These are phyloP conservation scores for Wickerhamiella siamensis DNA, from an alignment of 805 yeast genomes.

Conservation along the genomic window DNA sequence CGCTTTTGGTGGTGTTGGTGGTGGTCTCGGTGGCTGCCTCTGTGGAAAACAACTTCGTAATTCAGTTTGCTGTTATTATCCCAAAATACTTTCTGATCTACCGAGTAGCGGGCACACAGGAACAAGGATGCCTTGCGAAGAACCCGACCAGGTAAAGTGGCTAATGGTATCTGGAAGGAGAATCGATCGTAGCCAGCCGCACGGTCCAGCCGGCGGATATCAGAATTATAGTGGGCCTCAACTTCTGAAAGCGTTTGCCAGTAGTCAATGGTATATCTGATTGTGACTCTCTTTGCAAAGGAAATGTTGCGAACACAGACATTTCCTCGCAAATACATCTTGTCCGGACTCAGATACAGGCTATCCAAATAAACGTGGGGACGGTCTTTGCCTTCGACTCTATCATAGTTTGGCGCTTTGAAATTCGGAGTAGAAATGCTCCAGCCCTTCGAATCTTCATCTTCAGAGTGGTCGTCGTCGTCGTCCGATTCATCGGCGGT, in stretches of 20 bases:
- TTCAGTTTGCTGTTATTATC: conserved; percentile 55
- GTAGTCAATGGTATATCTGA: conserved; percentile 60
- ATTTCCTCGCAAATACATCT: conserved; percentile 49
- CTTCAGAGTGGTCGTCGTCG: conserved; percentile 22
- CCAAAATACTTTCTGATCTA: conserved; percentile 48
- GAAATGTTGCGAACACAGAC: conserved; percentile 65
- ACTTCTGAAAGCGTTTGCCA: conserved; percentile 69
- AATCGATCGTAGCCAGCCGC: conserved; percentile 43
- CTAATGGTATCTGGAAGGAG: conserved; percentile 39
- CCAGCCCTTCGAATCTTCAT: conserved; percentile 22
- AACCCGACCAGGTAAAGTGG: conserved; percentile 21
- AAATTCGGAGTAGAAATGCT: conserved; percentile 23
- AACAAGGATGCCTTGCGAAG: conserved; percentile 25
- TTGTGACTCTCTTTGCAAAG: conserved; percentile 50
- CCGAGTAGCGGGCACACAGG: conserved; percentile 45
- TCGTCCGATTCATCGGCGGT: conserved; percentile 23
- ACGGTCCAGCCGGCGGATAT: conserved; percentile 25
- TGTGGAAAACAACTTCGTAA: conserved; percentile 37
- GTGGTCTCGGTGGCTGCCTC: conserved; percentile 11
- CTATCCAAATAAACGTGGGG: conserved; percentile 49
- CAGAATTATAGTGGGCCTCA: conserved; percentile 45
- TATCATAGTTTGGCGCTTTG: conserved; percentile 9
- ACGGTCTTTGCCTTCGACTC: conserved; percentile 13
- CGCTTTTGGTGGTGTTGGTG: neutral
- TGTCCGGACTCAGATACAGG: conserved; percentile 43